Base-by-base conservation (phyloP, 805 yeast genomes). In the Metschnikowia bowlesiae region DNA sequence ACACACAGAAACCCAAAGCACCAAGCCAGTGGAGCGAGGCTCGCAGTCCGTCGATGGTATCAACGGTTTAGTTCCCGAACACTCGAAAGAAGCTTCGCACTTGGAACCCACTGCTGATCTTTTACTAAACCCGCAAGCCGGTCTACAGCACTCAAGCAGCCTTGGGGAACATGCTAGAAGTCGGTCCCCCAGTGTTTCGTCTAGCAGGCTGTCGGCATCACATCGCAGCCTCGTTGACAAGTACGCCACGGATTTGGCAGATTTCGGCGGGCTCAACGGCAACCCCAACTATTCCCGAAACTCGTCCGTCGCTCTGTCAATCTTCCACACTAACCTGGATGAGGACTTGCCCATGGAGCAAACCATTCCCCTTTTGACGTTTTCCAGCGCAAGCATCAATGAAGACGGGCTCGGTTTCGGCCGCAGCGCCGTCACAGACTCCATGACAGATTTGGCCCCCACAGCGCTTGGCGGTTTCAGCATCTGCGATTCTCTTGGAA, bases 231-330 rank as follows among this genome's bases (percentile, higher is more conserved):
- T 39, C 8, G 18, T 13, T 9, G 42, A 39, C n/a, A 28, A 28
- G n/a, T 39, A 28, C 10, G 16, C 42, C 4, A 28, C 32, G 11
- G 42, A 39, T n/a, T 39, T 39, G 42, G 42, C 42, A 13, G 42
- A 39, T 8, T 28, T 39, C 9, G 42, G 42, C 26, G 16, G 30
- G 16, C 30, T 26, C 6, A 6, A 13, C 7, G 42, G 14, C 6
- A 14, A 29, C 26, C 11, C 9, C 31, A 7, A 45, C 18, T 18
- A 22, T 13, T 55, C 59, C 6, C 37, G 61, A 8, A 47, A 39
- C n/a, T 57, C 61, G 6, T 57, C 61, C 2, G 28, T 54, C 4
- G 47, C 60, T 9, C 60, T 56, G 58, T 31, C 49, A 2, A 18
- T 43, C 10, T 36, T 42, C 16, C 52, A 50, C 41, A 41, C 46